Evolutionary conservation across 345 rosid genomes (phyloP), one percentile per base, ranked within the genome.

Genomic region (Erodium maritimum): DNA sequence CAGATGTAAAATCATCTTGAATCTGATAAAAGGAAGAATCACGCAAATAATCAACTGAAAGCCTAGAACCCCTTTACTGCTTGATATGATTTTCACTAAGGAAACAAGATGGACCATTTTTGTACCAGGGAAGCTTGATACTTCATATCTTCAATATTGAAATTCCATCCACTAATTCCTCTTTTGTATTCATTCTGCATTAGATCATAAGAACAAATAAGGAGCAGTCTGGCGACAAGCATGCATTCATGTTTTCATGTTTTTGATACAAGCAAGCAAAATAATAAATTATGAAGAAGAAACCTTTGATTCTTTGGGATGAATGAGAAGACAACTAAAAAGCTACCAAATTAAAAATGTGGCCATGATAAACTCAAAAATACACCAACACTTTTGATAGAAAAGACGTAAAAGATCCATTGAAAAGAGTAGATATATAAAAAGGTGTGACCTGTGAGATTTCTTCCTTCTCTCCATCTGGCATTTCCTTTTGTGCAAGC

Each of bases 401-500:
- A 5, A 37, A 37, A 12, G 14, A 12, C 13, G 14, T 37, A 37
- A 29, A 29, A 37, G 46, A 12, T 37, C 46, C 46, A 12, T 12
- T 19, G 16, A 7, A 54, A 54, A 19, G 1, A 21, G 12, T 54
- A 20, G 23, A 54, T 13, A 20, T 18, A n/a, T 1, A 54, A 54
- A 19, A 54, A 54, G 23, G 56, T 21, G 19, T n/a, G 61, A 88
- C 99, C 96, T 93, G 99, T 48, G 99, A 93, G 72, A 89, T 21
- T 69, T 93, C 96, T 73, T 93, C 99, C 74, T 77, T 93, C 67
- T 93, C 77, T 37, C 83, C 86, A 78, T 93, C 99, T 19, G 90
- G 91, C 86, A 93, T 89, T 85, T 93, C 87, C 91, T 87, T 86
- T 69, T 93, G 96, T 24, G 96, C 95, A 67, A 93, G 95, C 99